Evolutionary conservation across 768 basidiomycete species (phyloP).

Genomic region (Rhodotorula sphaerocarpa): DNA sequence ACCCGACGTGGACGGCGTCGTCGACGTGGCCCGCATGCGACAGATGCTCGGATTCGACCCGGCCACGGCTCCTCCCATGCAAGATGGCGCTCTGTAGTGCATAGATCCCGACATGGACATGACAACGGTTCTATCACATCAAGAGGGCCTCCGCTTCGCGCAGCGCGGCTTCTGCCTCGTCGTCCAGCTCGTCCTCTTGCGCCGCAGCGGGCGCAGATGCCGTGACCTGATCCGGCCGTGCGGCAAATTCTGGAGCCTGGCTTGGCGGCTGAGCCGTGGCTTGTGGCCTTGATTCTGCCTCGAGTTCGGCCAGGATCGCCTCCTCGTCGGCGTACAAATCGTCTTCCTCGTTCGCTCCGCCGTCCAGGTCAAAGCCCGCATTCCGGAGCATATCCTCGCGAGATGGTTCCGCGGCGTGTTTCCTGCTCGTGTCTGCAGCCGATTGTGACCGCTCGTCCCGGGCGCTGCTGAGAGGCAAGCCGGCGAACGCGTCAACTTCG

Average conservation of each 20-base stretch:
- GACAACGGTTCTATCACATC: conserved; percentile 56
- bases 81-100: no score
- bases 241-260: neutral
- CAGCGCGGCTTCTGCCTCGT: conserved; percentile 46
- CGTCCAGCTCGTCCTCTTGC: conserved; percentile 28
- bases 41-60: conserved; percentile 56
- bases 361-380: neutral
- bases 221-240: neutral
- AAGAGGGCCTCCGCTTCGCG: conserved; percentile 52
- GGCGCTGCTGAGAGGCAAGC: neutral
- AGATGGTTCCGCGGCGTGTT: neutral
- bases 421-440: no score
- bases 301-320: neutral
- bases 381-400: neutral
- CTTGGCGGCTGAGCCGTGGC: neutral
- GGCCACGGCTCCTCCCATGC: neutral
- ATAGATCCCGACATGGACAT: no score
- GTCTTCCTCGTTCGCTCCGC: conserved; percentile 1
- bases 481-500: conserved; percentile 47
- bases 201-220: neutral
- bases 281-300: neutral
- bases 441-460: neutral
- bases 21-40: conserved; percentile 66
- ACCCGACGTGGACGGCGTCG: conserved; percentile 56
- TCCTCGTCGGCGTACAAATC: conserved; percentile 27